Conservation (phyloP, 1,139 yeast genomes). For the Taiozyma sp. region DNA sequence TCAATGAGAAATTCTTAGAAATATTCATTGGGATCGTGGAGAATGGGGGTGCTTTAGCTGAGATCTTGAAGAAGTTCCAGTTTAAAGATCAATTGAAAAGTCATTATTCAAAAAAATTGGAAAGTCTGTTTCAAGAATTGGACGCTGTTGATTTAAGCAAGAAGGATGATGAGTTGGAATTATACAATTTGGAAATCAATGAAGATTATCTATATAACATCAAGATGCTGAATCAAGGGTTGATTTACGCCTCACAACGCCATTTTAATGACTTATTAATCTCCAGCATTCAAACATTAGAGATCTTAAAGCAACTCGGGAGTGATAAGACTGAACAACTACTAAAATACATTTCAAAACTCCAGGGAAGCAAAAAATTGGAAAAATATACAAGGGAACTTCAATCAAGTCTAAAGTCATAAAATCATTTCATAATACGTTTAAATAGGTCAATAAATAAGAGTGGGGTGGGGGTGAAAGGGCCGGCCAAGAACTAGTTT, state of each 20-base stretch:
- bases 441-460: background rate
- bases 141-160: background rate
- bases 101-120: background rate
- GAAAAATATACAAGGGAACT: background rate
- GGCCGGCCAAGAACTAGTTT: background rate
- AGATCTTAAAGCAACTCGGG: background rate
- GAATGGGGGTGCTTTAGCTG: background rate
- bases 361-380: background rate
- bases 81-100: background rate
- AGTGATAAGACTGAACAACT: background rate
- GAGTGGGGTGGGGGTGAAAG: background rate
- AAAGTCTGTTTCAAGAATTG: background rate
- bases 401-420: background rate
- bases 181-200: constrained; percentile 2
- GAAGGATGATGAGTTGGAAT: background rate
- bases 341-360: background rate
- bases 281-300: background rate
- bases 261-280: constrained; percentile 3
- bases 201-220: constrained; percentile 6
- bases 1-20: background rate
- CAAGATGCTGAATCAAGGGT: constrained; percentile 6
- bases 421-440: background rate
- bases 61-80: background rate
- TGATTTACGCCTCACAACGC: constrained; percentile 2
- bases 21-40: background rate